Base-by-base conservation (phyloP, 257 asterid species). In the Osmanthus fragrans region DNA sequence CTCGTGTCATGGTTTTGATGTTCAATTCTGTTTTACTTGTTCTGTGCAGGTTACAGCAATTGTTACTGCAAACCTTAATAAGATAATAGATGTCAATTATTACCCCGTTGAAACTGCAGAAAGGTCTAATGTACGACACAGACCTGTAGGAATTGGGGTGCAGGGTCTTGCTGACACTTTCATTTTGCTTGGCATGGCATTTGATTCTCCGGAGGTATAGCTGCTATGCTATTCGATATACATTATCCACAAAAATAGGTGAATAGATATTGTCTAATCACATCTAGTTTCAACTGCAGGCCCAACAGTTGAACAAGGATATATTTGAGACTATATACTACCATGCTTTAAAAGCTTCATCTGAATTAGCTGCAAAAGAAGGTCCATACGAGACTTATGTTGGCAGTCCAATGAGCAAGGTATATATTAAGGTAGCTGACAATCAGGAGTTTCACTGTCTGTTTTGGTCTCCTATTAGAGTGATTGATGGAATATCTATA, bases 331-430 rank as follows among this genome's bases (percentile, higher is more conserved):
- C 98, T 74, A 93, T 93, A 74, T 95, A 95, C 85, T 91, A 93
- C 85, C 90, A 92, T 84, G 98, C 99, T 47, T 72, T 95, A 56
- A 87, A 88, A 80, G 96, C 97, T 76, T 95, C 99, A 27, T 90
- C 93, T 76, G 96, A 93, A 60, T 86, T 95, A 42, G 97, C 99
- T 79, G 84, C 76, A 47, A 88, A 76, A 72, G 92, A 90, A 80
- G 97, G 98, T 37, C 85, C 97, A 6, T 95, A 95, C 34, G 97
- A 93, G 81, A 87, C 98, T 11, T 95, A 95, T 69, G 37, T 27
- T 25, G 99, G 99, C 73, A 75, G 98, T 81, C 99, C 98, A 30
- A 84, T 95, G 45, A 95, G 99, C 91, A 90, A 93, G 96, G 99
- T 94, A 86, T 73, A 39, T 37, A 42, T 70, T 6, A 7, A 23